Base-by-base conservation (phyloP, 2,329 filamentous ascomycete species). In the Pseudogymnoascus verrucosus region DNA sequence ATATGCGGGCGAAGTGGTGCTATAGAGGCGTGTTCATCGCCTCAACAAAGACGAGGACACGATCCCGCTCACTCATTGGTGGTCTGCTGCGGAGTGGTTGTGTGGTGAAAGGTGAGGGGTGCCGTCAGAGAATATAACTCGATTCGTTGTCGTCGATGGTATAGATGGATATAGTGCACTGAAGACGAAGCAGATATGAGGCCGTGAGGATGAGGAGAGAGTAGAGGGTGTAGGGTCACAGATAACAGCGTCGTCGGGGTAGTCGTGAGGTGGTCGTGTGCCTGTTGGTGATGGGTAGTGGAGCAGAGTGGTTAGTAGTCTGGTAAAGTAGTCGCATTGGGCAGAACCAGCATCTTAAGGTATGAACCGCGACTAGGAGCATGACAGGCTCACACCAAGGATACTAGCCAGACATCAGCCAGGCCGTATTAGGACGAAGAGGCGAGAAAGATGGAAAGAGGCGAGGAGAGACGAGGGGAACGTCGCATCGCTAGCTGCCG, bases 1-100 rank as follows among this genome's bases (percentile, higher is more conserved):
- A 10, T 8, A 34, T 57, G 61, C 37, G 40, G 39, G 26, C 8
- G 16, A 14, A 14, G 23, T 59, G 2, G 8, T 34, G 61, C 68
- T 70, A 72, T 14, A 68, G 68, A 8, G 68, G 68, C n/a, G 66
- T 68, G 65, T 71, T 74, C 69, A 71, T 72, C 67, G 71, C 67
- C 68, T 74, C 71, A 62, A 73, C 67, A 62, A 71, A 74, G 64
- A 69, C 62, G 39, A 70, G 64, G 36, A 73, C 72, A 66, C 66
- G 70, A 42, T 67, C 54, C 65, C 71, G 68, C 67, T 71, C 72
- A 66, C 67, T 71, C 72, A 73, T 73, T 67, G 36, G 61, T 61
- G 37, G 5, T 57, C 51, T 57, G 6, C 51, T 57, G 23, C 19
- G 51, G 28, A 57, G 26, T 34, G 10, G n/a, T 31, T 31, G 8